Evolutionary conservation across 257 asterid species (phyloP), one percentile per base, ranked within the genome.

Genomic region (Solanum corneliomulleri): DNA sequence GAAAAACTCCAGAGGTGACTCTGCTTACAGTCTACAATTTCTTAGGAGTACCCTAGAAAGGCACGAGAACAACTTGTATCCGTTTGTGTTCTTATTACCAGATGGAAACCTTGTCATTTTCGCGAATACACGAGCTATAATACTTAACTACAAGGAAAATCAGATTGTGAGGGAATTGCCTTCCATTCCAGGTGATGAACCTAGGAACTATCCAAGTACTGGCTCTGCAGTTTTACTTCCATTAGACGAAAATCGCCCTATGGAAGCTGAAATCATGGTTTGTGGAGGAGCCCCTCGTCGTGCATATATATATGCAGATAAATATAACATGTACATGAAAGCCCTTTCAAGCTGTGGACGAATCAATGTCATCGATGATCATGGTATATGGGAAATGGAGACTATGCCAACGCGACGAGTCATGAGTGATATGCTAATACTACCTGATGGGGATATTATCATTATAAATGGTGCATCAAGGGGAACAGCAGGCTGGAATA

Each of bases 171-270:
- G 92, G 41, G 88, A 90, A 39, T 90, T 91, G 21, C 95, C 97
- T 6, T n/a, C 85, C 41, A 91, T 93, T 21, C 89, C 91, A 2
- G 96, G 93, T 6, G 90, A 88, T 7, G 89, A 91, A 18, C 92
- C 97, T 1, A 88, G 98, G 47, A 94, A 92, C 87, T 95, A 95
- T 86, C 98, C 98, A 16, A 93, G 95, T 90, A 85, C 97, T 9
- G 96, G 96, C 11, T 94, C 95, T 23, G 92, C 97, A 4, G 92
- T 94, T 1, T 64, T 94, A 70, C 95, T 95, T 80, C 97, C 98
- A 0, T 49, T 95, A 11, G 89, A 92, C 15, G 95, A 93, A 62
- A 93, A 92, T 58, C 3, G 7, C 27, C n/a, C 25, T 3, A 45
- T 64, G 1, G 77, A 88, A 35, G 90, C 90, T 0, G 94, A 95